Percentiles rank a stretch among this genome's conserved stretches.
phyloP scores from a whole-genome alignment of 164 flowering plant species.

The Sedum album region DNA sequence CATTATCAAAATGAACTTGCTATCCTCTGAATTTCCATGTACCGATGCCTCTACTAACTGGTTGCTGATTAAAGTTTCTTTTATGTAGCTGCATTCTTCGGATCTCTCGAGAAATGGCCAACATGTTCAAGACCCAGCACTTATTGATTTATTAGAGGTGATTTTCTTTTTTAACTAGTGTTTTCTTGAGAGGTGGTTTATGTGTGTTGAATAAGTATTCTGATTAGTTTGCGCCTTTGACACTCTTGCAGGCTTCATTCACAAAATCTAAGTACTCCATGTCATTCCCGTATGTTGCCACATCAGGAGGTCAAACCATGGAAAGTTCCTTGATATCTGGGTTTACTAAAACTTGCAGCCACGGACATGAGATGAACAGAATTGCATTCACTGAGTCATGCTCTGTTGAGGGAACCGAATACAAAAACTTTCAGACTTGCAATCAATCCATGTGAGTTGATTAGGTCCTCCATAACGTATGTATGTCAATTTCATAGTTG shows the following conservation, averaged over 20 bases:
- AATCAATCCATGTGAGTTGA: slow-evolving; percentile 51
- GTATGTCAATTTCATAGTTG: not conserved
- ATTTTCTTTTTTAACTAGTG: not conserved
- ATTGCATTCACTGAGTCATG: slow-evolving; percentile 57
- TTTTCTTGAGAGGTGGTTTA: not conserved
- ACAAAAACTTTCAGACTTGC: slow-evolving; percentile 39
- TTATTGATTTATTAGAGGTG: slow-evolving; percentile 69
- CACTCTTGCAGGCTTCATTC: slow-evolving; percentile 45
- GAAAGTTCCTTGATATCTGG: slow-evolving; percentile 58
- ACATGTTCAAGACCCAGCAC: slow-evolving; percentile 43
- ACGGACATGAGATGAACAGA: slow-evolving; percentile 27
- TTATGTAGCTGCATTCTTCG: slow-evolving; percentile 49
- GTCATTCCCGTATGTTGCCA: slow-evolving; percentile 75
- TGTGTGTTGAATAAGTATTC: not conserved
- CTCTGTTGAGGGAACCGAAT: slow-evolving; percentile 37
- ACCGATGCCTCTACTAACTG: too few relatives aligned
- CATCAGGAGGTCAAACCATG: slow-evolving; percentile 37
- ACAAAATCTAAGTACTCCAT: slow-evolving; percentile 63
- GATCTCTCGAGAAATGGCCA: slow-evolving; percentile 35
- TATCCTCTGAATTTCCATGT: too few relatives aligned
- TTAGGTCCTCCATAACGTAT: not conserved
- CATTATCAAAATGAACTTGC: too few relatives aligned
- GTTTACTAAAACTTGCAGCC: slow-evolving; percentile 50
- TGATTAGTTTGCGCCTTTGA: not conserved
- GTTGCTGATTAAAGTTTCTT: slow-evolving; percentile 10